Evolutionary conservation across 805 yeast species (phyloP), one percentile per base, ranked within the genome.

Genomic region (Lachancea nothofagi): DNA sequence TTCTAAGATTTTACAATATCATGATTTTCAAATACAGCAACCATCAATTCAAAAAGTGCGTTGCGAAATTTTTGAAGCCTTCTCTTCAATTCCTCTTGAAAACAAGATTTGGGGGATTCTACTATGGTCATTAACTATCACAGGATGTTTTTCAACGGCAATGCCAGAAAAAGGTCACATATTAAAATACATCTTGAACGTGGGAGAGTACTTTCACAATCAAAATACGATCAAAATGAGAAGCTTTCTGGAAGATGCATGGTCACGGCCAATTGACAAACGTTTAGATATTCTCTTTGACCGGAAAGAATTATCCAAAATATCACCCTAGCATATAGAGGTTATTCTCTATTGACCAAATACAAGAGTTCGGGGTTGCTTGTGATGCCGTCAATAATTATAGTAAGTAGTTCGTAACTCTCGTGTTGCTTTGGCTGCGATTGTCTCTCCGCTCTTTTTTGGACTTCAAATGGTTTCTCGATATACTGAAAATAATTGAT

Each of bases 61-160:
- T 22, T 29, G 34, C 6, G 49, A 47, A 12, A 27, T 47, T 5
- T 23, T 47, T 9, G 38, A 36, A 19, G 42, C 41, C 10, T 29
- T 40, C 34, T 33, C 36, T 10, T 35, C 32, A 24, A 45, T 47
- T 9, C 51, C 51, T 1, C 34, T 27, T 9, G 39, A 38, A 6
- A 33, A 41, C 35, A 29, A 34, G 14, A 42, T 45, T 14, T 47
- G 51, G 51, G 47, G 48, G 2, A 45, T 47, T 18, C 24, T 47
- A 23, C 27, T 40, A 3, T 47, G 51, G 51, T 34, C 51, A 4
- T 32, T 46, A 8, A 38, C 41, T 10, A 17, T 41, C 6, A 37
- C 43, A 15, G 51, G 51, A 12, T 36, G 42, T n/a, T 47, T 47
- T 33, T 44, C 41, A 2, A 21, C 34, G 9, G 31, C 44, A 7